These are phyloP conservation scores for Nicotiana paniculata DNA, from an alignment of 257 asterid genomes.

Conservation along the genomic window DNA sequence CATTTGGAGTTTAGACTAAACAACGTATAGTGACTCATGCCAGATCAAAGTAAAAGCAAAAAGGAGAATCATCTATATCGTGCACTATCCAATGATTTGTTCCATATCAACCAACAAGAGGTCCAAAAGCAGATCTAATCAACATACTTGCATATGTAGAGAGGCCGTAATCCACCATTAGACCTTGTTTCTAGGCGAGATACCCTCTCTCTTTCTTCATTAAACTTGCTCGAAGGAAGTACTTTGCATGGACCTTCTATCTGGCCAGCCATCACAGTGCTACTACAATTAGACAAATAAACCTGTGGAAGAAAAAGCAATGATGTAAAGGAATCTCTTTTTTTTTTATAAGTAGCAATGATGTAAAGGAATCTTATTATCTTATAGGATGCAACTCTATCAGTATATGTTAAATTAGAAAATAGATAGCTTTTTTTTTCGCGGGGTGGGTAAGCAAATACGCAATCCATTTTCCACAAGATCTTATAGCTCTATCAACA, in stretches of 20 bases:
- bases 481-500: not conserved
- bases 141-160: constrained; percentile 86
- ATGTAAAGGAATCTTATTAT: not conserved
- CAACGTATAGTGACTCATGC: not conserved
- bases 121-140: constrained; percentile 6
- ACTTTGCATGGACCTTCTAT: constrained; percentile 79
- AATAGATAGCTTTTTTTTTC: not conserved
- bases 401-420: not conserved
- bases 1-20: not conserved
- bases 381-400: not conserved
- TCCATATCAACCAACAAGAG: constrained; percentile 7
- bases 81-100: not conserved
- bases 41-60: not conserved
- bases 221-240: constrained; percentile 71
- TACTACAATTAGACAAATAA: constrained; percentile 59
- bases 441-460: not conserved
- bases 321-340: not conserved
- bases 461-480: not conserved
- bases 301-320: constrained; percentile 45
- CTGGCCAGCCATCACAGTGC: constrained; percentile 55
- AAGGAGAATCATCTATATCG: not conserved
- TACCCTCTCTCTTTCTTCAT: constrained; percentile 71
- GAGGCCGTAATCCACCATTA: constrained; percentile 45
- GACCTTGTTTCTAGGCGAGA: constrained; percentile 30
- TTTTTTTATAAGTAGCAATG: not conserved